These are phyloP conservation scores for Hymenochaete sp. DNA, from an alignment of 1,284 basidiomycete genomes.

Conservation along the genomic window DNA sequence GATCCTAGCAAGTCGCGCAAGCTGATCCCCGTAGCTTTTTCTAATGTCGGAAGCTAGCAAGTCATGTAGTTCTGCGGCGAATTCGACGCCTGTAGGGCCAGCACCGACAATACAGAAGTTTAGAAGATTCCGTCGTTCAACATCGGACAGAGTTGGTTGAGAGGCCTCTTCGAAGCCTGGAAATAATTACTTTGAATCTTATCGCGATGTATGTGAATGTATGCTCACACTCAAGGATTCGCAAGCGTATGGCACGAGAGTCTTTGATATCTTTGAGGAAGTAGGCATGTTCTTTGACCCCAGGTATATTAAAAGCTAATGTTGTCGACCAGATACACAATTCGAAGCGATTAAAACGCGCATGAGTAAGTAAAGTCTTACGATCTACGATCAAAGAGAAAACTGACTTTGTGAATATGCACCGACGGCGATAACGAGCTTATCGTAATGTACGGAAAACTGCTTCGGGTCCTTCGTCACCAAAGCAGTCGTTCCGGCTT, in stretches of 20 bases:
- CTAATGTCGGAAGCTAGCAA: constrained; percentile 70
- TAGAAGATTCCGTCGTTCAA: constrained; percentile 58
- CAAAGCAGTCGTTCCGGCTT: background rate
- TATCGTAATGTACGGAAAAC: constrained; percentile 67
- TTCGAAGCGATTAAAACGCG: background rate
- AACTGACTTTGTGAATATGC: constrained; percentile 71
- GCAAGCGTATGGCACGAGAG: constrained; percentile 68
- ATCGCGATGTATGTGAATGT: constrained; percentile 3
- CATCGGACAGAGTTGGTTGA: constrained; percentile 58
- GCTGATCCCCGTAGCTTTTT: constrained; percentile 47
- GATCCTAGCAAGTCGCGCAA: constrained; percentile 58
- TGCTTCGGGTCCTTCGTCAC: constrained; percentile 15
- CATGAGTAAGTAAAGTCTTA: background rate
- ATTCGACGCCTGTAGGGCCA: constrained; percentile 75
- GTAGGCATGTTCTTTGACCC: constrained; percentile 69
- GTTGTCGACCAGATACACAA: background rate
- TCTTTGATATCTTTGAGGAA: constrained; percentile 81
- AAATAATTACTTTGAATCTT: background rate
- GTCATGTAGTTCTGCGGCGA: constrained; percentile 82
- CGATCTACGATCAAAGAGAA: constrained; percentile 20
- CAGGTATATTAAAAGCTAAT: constrained; percentile 55
- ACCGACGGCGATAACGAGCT: constrained; percentile 78
- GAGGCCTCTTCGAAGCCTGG: constrained; percentile 74
- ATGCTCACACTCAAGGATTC: constrained; percentile 62
- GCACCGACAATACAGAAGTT: constrained; percentile 80